These are phyloP conservation scores for Sporisorium graminicola DNA, from an alignment of 1,284 basidiomycete genomes.

Conservation along the genomic window DNA sequence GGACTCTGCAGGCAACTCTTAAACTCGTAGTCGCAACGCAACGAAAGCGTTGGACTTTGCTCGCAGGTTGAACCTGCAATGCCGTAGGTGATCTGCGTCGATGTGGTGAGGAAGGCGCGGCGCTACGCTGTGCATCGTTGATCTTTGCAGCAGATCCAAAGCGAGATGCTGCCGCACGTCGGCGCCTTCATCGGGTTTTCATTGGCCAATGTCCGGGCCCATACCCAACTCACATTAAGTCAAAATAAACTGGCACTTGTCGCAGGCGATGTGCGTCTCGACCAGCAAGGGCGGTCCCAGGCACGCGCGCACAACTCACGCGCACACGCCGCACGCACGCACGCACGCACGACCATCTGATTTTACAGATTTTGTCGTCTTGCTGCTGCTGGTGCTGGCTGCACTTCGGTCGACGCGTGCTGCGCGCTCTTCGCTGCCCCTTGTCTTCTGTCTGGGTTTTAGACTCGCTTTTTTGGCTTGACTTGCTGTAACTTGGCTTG, in stretches of 20 bases:
- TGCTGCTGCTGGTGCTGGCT: not conserved
- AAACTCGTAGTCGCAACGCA: not conserved
- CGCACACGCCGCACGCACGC: not conserved
- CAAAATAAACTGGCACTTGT: too few species aligned
- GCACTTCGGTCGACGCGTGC: constrained; percentile 4
- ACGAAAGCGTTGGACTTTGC: not conserved
- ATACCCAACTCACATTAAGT: too few species aligned
- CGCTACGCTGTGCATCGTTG: not conserved
- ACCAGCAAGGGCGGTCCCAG: not conserved
- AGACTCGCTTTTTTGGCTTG: not conserved
- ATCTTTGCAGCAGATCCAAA: not conserved
- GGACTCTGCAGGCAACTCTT: not conserved
- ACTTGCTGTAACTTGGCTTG: not conserved
- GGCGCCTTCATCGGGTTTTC: too few species aligned
- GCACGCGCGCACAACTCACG: not conserved
- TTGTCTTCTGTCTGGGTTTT: not conserved
- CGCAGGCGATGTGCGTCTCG: too few species aligned
- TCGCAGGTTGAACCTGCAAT: not conserved
- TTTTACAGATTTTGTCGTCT: not conserved
- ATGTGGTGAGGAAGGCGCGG: not conserved
- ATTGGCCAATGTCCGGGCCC: too few species aligned
- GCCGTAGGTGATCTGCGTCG: not conserved
- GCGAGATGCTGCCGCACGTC: constrained; percentile 4
- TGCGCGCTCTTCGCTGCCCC: too few species aligned
- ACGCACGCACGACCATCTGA: not conserved